Base-by-base conservation (phyloP, 495 filamentous ascomycete genomes). In the Pseudotulostoma volvatum region DNA sequence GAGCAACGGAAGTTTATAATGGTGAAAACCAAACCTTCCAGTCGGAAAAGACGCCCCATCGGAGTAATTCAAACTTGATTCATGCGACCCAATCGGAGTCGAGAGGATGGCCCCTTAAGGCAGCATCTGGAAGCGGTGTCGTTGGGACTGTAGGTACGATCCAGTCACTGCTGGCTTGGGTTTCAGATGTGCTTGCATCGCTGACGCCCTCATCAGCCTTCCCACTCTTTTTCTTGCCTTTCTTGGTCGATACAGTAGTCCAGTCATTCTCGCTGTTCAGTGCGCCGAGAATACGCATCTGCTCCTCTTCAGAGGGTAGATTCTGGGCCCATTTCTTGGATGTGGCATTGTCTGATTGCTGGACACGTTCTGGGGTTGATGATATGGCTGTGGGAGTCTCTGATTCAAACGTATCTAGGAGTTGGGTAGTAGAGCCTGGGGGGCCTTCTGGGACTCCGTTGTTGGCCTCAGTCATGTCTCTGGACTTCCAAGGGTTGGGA, bases 261-360 rank as follows among this genome's bases (percentile, higher is more conserved):
- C 82, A 86, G 21, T 71, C 73, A 39, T 77, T 73, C 9, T 74
- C 68, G 15, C 61, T 61, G 16, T 59, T 59, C 2, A 34, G 18
- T 5, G 38, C 30, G 19, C 60, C 70, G 19, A 83, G 61, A 45
- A 79, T 61, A 54, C 78, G 70, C 59, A 90, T 60, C 61, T 92
- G 84, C 57, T 90, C 84, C 51, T 93, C 84, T 57, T 92, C 84
- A 0, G 82, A 82, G 3, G 77, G 81, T 31, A 81, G 64, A 39
- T 67, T 67, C 33, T 64, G 55, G 4, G 43, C 14, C 13, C 19
- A 38, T 25, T 31, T 32, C 25, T 16, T 23, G 1, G 39, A 7
- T 43, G 51, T 11, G 11, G 11, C 23, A 5, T 28, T 11, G 23
- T 28, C 23, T n/a, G n/a, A n/a, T 58, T 48, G 40, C 52, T 55